Evolutionary conservation across 164 flowering plant genomes (phyloP).

Genomic region (Umbellularia californica): DNA sequence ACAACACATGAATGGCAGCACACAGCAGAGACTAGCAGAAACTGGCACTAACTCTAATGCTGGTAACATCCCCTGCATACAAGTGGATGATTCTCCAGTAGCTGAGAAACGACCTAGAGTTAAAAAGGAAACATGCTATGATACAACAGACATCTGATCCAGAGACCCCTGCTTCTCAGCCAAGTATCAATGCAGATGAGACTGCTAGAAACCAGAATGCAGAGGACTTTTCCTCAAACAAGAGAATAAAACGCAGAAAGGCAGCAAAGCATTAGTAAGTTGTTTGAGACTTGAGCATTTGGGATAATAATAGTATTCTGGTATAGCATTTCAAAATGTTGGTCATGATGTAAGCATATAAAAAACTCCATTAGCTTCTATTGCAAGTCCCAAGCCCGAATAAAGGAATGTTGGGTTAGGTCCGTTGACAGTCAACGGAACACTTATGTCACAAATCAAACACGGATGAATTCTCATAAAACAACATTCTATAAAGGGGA

Average conservation of each 20-base stretch:
- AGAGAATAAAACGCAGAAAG: constrained; percentile 2
- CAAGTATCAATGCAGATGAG: neutral
- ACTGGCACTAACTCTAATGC: neutral
- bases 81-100: neutral
- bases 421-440: too few relatives aligned
- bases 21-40: neutral
- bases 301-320: neutral
- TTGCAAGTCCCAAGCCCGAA: too few relatives aligned
- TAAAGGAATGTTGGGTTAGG: too few relatives aligned
- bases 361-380: too few relatives aligned
- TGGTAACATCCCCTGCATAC: constrained; percentile 8
- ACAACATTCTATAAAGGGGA: too few relatives aligned
- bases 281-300: neutral
- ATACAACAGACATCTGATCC: neutral
- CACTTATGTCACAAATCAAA: too few relatives aligned
- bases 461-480: too few relatives aligned
- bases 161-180: neutral
- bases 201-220: neutral
- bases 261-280: constrained; percentile 10
- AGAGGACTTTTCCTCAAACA: constrained; percentile 2
- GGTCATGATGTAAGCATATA: too few relatives aligned
- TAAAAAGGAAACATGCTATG: constrained; percentile 6
- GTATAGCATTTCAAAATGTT: neutral
- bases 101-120: neutral
- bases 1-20: neutral